Percentiles rank a stretch among this genome's conserved stretches.
Evolutionary conservation across 257 asterid genomes (phyloP).

Genomic region (Prunella vulgaris): DNA sequence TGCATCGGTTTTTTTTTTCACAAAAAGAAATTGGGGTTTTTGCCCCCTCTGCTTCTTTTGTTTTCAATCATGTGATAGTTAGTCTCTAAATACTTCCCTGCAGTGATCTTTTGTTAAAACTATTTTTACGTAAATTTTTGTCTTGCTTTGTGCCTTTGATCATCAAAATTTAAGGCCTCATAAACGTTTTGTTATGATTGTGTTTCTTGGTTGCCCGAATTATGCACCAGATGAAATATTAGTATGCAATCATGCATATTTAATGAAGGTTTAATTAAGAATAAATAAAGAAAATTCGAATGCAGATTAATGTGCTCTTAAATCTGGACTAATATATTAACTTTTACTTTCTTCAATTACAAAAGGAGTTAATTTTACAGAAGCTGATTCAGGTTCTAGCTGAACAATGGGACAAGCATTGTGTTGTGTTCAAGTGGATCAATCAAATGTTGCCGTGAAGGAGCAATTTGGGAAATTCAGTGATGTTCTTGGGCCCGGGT

Average conservation of each 20-base stretch:
- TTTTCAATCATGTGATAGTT: not conserved
- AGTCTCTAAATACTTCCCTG: not conserved
- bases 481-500: conserved; percentile 32
- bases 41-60: not conserved
- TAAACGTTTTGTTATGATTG: not conserved
- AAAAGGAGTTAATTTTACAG: not conserved
- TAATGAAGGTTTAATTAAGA: no score
- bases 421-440: conserved; percentile 32
- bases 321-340: not conserved
- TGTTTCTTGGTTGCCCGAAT: not conserved
- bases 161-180: not conserved
- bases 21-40: conserved; percentile 1
- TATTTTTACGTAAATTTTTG: not conserved
- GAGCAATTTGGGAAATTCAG: conserved; percentile 29
- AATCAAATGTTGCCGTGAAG: conserved; percentile 34
- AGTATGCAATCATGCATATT: no score
- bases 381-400: conserved; percentile 5
- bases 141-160: not conserved
- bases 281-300: no score
- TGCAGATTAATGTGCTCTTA: not conserved
- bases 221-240: not conserved
- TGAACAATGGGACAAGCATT: conserved; percentile 32
- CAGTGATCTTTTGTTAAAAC: not conserved
- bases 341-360: not conserved
- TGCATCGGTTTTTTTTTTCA: not conserved